Base-by-base conservation (phyloP, 148 eudicot species). In the Diospyros lotus region DNA sequence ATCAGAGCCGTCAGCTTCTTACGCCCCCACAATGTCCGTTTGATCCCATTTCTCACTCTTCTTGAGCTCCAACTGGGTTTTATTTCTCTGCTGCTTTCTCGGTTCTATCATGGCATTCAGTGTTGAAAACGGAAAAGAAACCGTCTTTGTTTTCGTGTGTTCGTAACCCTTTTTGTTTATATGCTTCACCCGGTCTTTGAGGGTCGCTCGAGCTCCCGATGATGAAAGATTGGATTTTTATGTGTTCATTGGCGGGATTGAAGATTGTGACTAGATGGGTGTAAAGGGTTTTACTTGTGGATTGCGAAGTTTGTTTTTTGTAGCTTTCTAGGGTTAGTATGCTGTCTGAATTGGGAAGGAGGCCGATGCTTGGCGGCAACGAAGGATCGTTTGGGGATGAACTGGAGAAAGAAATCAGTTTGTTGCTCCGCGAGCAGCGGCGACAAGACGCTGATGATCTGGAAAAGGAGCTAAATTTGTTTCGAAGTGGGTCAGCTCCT, bases 401-500 rank as follows among this genome's bases (percentile, higher is more conserved):
- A 12, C 83, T 92, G 52, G 99, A 93, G 87, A 87, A 82, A 76
- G 98, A 94, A 71, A 80, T 95, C 60, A 89, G 96, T 58, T 40
- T 84, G 78, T 73, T 93, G 83, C 86, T 95, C 15, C 89, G 87
- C 1, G 94, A 90, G 73, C 91, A 85, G 71, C 79, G 89, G 78
- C 77, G 87, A 72, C 89, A 84, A 46, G 93, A 87, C 1, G 80
- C 77, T 42, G 91, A 86, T 81, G 98, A 89, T 80, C 84, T 78
- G 15, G 97, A 93, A 82, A 86, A 84, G 60, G 99, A 91, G 85
- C 80, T 93, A 46, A 93, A 89, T 84, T 78, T 91, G 65, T 93
- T 80, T 64, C 83, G 99, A 70, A 95, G 99, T 82, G 99, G 99
- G 43, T 95, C 99, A 15, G 99, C 99, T 66, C 99, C 99, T 65